Evolutionary conservation across 768 basidiomycete genomes (phyloP), one percentile per base, ranked within the genome.

Genomic region (Mycena rosella): DNA sequence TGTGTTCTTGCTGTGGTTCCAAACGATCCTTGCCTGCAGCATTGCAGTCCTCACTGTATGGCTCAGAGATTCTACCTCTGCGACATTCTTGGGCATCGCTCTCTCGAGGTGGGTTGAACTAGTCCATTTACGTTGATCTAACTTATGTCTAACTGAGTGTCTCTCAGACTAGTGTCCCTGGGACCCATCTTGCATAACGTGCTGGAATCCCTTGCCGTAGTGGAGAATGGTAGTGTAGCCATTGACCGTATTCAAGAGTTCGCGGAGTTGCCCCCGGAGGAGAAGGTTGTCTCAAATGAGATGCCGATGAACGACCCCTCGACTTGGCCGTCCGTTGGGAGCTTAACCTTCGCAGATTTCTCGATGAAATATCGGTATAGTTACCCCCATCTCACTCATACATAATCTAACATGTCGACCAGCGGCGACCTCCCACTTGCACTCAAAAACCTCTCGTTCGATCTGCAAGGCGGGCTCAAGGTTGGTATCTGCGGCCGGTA

Each of bases 401-500:
- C 42, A 45, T 55, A 11, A 63, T 63, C 48, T 57, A 40, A 51
- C 36, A 38, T 42, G 27, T 65, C 11, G 29, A 42, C 40, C 42
- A 65, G 64, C 30, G 40, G 20, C 18, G 51, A 60, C 48, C 64
- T 65, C n/a, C 64, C 64, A 8, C 57, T 53, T 44, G 64, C 52
- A 15, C 51, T 65, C 22, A 52, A 59, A 58, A 52, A 65, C 32
- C 56, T 65, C 49, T 58, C 64, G 1, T 65, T 65, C 17, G 56
- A 42, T 26, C 49, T 65, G 5, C 26, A 58, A 30, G 64, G 56
- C 27, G 64, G 64, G 22, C 55, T 44, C 9, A 65, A 65, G 18
- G 59, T 65, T 53, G 64, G 64, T 18, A 59, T 65, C 30, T 65
- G 64, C 48, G 64, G 64, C 15, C 64, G 64, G 64, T 64, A 53